Evolutionary conservation across 805 yeast species (phyloP), one percentile per base, ranked within the genome.

Genomic region (Lachancea waltii): DNA sequence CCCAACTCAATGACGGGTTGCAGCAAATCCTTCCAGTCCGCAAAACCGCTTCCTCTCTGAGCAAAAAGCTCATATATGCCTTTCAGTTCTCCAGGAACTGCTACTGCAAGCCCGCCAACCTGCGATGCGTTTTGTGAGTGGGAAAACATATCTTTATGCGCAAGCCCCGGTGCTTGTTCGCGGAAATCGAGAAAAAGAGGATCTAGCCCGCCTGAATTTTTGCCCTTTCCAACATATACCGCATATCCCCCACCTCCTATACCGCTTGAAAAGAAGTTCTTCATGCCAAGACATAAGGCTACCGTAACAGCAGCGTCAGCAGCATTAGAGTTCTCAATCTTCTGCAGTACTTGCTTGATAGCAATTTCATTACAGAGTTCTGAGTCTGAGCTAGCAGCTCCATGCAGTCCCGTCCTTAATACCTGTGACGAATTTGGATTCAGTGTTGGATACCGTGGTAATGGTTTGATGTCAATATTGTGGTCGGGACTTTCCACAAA

Each of bases 221-320:
- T 35, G 11, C 64, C 39, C 8, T 33, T 38, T 18, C 49, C 43
- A 2, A 58, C 46, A 37, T 41, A 46, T 1, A 78, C 72, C 30
- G 83, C 81, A 50, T 75, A 86, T 0, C 83, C 85, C 7, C 98
- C 97, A 4, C 97, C 97, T 6, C 97, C 96, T 30, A 90, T 79
- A 0, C 97, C 95, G 1, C 95, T 80, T 41, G 81, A 80, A 64
- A 81, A 85, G 45, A 86, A 79, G 54, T 85, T 84, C 16, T 85
- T 63, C 38, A 84, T 70, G 2, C 97, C 97, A 22, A 90, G 77
- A 54, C 98, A 90, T 20, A 90, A 67, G 0, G 95, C 85, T 9
- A 85, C 83, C 0, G 95, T 81, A 2, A 90, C 81, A 0, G 95
- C 85, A 0, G 96, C 95, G 57, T 90, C 98, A 0, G 95, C 96